phyloP scores from a whole-genome alignment of 1,139 yeast genomes.

The Kurtzmaniella quercitrusa region DNA sequence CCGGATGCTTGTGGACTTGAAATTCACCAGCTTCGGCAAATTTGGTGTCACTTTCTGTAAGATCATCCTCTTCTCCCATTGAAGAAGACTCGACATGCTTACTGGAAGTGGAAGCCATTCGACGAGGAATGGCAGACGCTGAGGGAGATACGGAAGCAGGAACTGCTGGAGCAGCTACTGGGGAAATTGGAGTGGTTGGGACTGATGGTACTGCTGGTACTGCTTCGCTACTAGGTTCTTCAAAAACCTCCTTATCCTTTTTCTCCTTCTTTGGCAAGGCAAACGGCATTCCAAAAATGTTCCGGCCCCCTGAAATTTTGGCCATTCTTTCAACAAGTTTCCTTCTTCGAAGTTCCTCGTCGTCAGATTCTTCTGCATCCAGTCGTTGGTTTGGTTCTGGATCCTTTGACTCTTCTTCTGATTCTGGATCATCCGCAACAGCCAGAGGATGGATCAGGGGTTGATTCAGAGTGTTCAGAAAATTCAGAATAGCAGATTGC shows the following conservation, averaged over 20 bases:
- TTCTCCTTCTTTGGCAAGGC: constrained; percentile 13
- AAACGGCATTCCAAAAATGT: constrained; percentile 74
- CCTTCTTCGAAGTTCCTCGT: constrained; percentile 75
- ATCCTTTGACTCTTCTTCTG: constrained; percentile 11
- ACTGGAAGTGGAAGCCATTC: neutral
- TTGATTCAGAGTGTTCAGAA: too few species aligned
- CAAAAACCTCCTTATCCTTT: constrained; percentile 8
- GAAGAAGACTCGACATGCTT: constrained; percentile 20
- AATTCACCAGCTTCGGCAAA: constrained; percentile 13
- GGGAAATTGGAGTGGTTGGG: constrained; percentile 7
- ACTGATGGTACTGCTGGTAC: constrained; percentile 9
- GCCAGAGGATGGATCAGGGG: neutral
- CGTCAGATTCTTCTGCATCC: constrained; percentile 44
- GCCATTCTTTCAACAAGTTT: constrained; percentile 94
- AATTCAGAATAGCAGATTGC: too few species aligned
- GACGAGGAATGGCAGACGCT: constrained; percentile 7
- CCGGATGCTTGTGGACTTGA: constrained; percentile 11
- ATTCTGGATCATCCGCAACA: neutral
- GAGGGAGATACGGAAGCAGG: constrained; percentile 6
- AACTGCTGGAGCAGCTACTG: constrained; percentile 1
- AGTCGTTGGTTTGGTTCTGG: constrained; percentile 13
- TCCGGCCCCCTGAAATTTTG: constrained; percentile 86
- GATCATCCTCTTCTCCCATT: constrained; percentile 28
- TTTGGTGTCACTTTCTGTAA: constrained; percentile 17
- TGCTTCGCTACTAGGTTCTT: constrained; percentile 27